Percentiles rank a stretch among this genome's conserved stretches.
These are phyloP conservation scores for Saururus chinensis DNA, from an alignment of 164 flowering plant species.

Conservation along the genomic window DNA sequence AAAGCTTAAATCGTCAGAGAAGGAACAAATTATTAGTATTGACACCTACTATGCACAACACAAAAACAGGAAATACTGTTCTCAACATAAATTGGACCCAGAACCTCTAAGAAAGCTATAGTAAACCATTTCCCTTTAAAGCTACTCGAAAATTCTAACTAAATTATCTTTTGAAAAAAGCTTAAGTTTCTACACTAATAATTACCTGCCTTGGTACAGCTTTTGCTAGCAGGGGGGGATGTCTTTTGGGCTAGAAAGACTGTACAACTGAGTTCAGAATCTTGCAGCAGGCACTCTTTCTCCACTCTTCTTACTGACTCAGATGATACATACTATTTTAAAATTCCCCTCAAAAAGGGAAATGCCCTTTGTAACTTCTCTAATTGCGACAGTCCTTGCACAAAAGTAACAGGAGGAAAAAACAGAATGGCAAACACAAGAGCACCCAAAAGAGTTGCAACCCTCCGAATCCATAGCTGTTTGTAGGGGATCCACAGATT, in stretches of 20 bases:
- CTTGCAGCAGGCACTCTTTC: conserved; percentile 69
- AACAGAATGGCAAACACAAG: conserved; percentile 58
- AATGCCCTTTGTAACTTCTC: conserved; percentile 42
- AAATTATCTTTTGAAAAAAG: too few relatives aligned
- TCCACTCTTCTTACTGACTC: neutral
- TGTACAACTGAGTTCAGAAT: conserved; percentile 53
- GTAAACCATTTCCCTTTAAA: too few relatives aligned
- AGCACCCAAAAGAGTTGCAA: conserved; percentile 50
- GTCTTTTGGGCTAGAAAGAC: conserved; percentile 44
- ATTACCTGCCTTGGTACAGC: conserved; percentile 67
- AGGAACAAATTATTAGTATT: too few relatives aligned
- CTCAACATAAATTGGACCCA: too few relatives aligned
- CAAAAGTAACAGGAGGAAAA: conserved; percentile 69
- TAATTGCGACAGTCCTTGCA: conserved; percentile 70
- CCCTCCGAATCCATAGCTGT: conserved; percentile 76
- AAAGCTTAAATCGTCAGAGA: too few relatives aligned
- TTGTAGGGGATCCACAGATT: conserved; percentile 68
- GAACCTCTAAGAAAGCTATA: too few relatives aligned
- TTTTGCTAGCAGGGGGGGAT: conserved; percentile 57
- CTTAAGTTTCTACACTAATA: neutral
- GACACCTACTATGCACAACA: too few relatives aligned
- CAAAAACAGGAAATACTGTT: too few relatives aligned
- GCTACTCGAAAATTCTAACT: too few relatives aligned
- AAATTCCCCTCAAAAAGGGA: conserved; percentile 58
- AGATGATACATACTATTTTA: conserved; percentile 41